phyloP scores from a whole-genome alignment of 1,139 yeast genomes.

The Yamadazyma sp. region DNA sequence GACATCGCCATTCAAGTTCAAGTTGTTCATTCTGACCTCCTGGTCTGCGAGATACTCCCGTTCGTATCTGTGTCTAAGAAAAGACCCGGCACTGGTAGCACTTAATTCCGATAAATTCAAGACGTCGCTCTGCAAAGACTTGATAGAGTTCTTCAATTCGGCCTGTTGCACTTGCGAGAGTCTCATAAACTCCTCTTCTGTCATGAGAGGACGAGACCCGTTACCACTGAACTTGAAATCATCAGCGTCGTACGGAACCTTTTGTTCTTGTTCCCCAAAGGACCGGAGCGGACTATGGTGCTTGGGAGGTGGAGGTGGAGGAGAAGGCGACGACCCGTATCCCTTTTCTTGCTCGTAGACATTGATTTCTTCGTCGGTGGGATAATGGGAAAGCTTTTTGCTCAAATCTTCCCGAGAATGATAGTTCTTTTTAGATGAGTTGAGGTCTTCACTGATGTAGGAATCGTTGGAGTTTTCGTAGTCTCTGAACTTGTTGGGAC shows the following conservation, averaged over 20 bases:
- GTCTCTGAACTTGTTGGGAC: conserved; percentile 10
- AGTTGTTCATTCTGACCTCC: conserved; percentile 22
- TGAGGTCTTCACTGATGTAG: conserved; percentile 38
- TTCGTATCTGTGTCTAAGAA: conserved; percentile 67
- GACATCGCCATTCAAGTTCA: conserved; percentile 20
- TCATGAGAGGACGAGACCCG: conserved; percentile 14
- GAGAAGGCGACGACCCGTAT: conserved; percentile 24
- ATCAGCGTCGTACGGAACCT: conserved; percentile 39
- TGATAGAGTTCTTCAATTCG: conserved; percentile 42
- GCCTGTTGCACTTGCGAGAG: conserved; percentile 36
- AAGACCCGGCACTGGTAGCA: conserved; percentile 89
- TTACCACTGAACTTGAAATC: conserved; percentile 35
- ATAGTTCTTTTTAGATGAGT: conserved; percentile 31
- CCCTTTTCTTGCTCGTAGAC: conserved; percentile 18
- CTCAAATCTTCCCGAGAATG: conserved; percentile 40
- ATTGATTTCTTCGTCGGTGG: conserved; percentile 27
- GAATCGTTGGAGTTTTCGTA: conserved; percentile 27
- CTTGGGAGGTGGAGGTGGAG: conserved; percentile 54
- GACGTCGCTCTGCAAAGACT: conserved; percentile 49
- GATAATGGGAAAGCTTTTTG: conserved; percentile 29
- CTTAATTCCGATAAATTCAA: conserved; percentile 64
- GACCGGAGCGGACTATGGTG: conserved; percentile 18
- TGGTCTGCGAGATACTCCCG: conserved; percentile 27
- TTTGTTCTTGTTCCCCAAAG: conserved; percentile 2
- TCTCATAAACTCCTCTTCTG: conserved; percentile 33